Evolutionary conservation across 2,329 filamentous ascomycete genomes (phyloP), one percentile per base, ranked within the genome.

Genomic region (Xylariaceae sp.): DNA sequence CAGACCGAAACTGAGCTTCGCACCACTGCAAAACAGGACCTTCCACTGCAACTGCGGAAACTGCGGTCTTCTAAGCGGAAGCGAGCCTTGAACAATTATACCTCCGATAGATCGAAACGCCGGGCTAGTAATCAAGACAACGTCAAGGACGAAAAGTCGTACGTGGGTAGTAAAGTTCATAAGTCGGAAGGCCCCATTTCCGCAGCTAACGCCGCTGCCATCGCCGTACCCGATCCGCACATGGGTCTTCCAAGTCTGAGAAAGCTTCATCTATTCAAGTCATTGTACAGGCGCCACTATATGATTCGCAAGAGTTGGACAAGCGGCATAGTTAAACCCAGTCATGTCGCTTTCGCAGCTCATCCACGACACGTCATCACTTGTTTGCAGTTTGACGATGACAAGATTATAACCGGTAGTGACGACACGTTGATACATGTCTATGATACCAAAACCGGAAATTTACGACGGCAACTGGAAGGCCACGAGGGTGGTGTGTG

Each of bases 371-470:
- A 97, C 73, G 94, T 99, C 57, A 95, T 99, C 49, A 99, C 94
- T 15, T 99, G 94, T 68, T 79, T 99, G 50, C 92, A 99, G 69
- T 99, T 99, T 65, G 94, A 99, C 67, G 89, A 92, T 46, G 92
- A 99, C 76, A 97, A 97, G 73, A 96, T 99, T 62, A 81, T 99
- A 62, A 99, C 94, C 1, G 94, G 94, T 22, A 97, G 92, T 67
- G 94, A 99, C 68, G 94, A 99, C 68, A 96, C 92, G 3, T 86
- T 96, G 58, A 99, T 99, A 65, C 92, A 99, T 65, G 91, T 99
- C 30, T 99, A 97, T 70, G 92, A 97, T 67, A 97, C 94, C 12
- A 95, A 94, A 73, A 96, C 92, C 0, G 94, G 94, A 54, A 87
- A 87, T 60, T 74, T 96, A 34, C 83, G 88, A 45, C 89, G 85